A percentile compares a stretch with the other conserved stretches of the same genome.
Evolutionary conservation across 1,139 yeast genomes (phyloP).

Genomic region (Kodamaea sp.): DNA sequence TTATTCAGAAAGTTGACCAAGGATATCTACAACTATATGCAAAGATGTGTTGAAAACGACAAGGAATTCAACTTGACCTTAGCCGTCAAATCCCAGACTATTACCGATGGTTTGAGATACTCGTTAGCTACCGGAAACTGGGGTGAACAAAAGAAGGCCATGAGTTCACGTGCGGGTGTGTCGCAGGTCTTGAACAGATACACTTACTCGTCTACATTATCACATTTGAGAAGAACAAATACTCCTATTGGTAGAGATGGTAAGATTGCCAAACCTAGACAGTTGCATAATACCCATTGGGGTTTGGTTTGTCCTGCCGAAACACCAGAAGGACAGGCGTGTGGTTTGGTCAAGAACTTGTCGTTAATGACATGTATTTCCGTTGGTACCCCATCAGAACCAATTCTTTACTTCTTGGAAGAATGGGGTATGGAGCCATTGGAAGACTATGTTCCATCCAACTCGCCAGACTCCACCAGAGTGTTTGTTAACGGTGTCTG

Average conservation of each 20-base stretch:
- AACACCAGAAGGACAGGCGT: conserved; percentile 99
- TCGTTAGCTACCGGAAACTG: conserved; percentile 99
- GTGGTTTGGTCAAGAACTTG: conserved; percentile 96
- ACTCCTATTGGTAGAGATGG: conserved; percentile 99
- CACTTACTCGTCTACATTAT: conserved; percentile 94
- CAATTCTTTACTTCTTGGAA: conserved; percentile 87
- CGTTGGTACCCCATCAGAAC: conserved; percentile 97
- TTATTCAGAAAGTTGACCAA: conserved; percentile 90
- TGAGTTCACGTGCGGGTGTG: conserved; percentile 99
- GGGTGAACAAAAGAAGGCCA: conserved; percentile 99
- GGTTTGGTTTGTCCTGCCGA: conserved; percentile 99
- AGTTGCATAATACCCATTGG: conserved; percentile 98
- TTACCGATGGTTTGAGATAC: conserved; percentile 95
- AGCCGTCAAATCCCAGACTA: conserved; percentile 96
- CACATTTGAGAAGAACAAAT: conserved; percentile 97
- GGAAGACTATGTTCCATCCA: conserved; percentile 93
- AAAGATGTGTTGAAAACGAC: conserved; percentile 96
- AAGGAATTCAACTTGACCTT: conserved; percentile 93
- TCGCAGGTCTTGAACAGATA: conserved; percentile 97
- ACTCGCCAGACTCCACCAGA: conserved; percentile 88
- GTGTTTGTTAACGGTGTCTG: conserved; percentile 98
- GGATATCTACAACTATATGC: conserved; percentile 97
- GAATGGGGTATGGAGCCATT: conserved; percentile 99
- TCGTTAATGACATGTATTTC: conserved; percentile 97
- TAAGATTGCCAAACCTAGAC: conserved; percentile 97